These are phyloP conservation scores for Trichoderma sp. DNA, from an alignment of 2,329 filamentous ascomycete species.

Conservation along the genomic window DNA sequence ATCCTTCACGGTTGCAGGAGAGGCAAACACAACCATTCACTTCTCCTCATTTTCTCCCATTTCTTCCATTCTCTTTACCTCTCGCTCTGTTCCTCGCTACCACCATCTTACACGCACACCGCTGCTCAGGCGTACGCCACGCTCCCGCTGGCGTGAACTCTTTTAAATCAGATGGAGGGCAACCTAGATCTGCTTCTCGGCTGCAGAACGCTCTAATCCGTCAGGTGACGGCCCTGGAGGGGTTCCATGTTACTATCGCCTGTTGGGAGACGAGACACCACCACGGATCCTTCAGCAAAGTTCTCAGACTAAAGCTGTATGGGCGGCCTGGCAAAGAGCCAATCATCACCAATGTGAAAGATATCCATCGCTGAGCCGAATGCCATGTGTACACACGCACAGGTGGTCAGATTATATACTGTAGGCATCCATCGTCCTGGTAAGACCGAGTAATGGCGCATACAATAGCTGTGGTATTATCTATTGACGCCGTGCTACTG, in stretches of 20 bases:
- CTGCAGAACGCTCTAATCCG: not conserved
- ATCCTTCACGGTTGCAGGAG: not conserved
- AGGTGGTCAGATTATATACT: not conserved
- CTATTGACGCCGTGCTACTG: not conserved
- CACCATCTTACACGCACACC: not conserved
- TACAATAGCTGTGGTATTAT: not conserved
- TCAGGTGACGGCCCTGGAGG: not conserved
- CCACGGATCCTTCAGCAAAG: not conserved
- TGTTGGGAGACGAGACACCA: not conserved
- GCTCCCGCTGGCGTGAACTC: not conserved
- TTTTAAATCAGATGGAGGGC: not conserved
- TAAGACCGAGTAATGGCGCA: not conserved
- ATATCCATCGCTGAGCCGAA: not conserved
- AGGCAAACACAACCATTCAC: not conserved
- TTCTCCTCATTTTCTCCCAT: not conserved
- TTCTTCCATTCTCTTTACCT: not conserved
- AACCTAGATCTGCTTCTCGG: not conserved
- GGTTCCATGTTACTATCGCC: not conserved
- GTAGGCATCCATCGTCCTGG: not conserved
- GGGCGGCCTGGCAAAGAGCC: not conserved
- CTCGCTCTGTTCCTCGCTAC: not conserved
- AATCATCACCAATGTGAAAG: not conserved
- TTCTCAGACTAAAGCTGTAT: not conserved
- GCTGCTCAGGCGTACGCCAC: not conserved
- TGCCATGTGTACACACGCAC: not conserved